A percentile compares a stretch with the other conserved stretches of the same genome.
Conservation (phyloP, 176 grass and related monocot genomes). For the Musa beccarii region DNA sequence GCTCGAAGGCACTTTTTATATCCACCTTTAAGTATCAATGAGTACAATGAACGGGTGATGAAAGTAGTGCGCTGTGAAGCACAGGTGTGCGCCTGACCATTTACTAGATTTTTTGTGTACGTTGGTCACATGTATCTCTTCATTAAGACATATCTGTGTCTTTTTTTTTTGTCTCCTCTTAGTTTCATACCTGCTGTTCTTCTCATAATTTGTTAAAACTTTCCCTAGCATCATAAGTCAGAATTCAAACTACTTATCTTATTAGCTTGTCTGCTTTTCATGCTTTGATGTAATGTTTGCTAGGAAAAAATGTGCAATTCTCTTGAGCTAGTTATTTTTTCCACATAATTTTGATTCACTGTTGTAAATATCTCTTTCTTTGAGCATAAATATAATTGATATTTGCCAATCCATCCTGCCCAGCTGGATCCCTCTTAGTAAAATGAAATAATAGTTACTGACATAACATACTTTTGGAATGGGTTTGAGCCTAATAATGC, state of each 20-base stretch:
- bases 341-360: not conserved
- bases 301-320: not conserved
- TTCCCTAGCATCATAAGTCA: not conserved
- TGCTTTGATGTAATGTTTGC: not conserved
- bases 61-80: conserved; percentile 92
- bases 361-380: not conserved
- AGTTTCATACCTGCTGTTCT: too few relatives aligned
- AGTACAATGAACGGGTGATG: conserved; percentile 88
- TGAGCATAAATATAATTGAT: not conserved
- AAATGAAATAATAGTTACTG: not conserved
- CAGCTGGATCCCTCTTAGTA: not conserved
- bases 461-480: not conserved
- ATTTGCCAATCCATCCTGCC: not conserved
- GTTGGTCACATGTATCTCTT: not conserved
- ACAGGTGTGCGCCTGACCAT: conserved; percentile 44
- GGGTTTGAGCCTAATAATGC: not conserved
- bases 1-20: conserved; percentile 86
- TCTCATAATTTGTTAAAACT: not conserved
- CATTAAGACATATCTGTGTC: not conserved
- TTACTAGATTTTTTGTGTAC: not conserved
- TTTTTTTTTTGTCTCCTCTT: not conserved
- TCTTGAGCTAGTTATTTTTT: not conserved
- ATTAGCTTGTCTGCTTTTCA: not conserved
- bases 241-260: not conserved
- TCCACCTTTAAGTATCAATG: conserved; percentile 91